Base-by-base conservation (phyloP, 768 basidiomycete genomes). In the Boletus rubescentipes region DNA sequence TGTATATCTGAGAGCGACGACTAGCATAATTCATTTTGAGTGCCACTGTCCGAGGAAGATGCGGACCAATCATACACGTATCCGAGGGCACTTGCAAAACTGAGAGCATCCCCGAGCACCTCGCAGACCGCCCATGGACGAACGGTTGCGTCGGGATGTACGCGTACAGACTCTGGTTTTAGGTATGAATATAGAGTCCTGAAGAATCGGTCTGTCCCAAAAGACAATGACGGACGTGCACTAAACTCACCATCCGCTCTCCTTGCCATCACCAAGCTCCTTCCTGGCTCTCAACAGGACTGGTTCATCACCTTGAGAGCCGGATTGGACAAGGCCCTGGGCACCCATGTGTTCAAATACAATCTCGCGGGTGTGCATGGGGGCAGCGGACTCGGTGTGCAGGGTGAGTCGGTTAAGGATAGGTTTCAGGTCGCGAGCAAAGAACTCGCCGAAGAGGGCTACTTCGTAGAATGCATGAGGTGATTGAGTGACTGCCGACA, bases 71-170 rank as follows among this genome's bases (percentile, higher is more conserved):
- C 84, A 55, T 69, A 89, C 85, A 80, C 69, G 61, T 89, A 93
- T 54, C 91, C 91, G 29, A 93, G 72, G 3, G 88, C 87, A 47
- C 83, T 86, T 14, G 89, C 89, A 66, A 92, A 91, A 64, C 85
- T 84, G 31, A 90, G 70, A 11, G 88, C 89, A 67, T 93, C 89
- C 1, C 91, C 91, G 23, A 82, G 76, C 20, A 93, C 86, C 62
- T 89, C 82, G 55, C 85, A 87, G 31, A 82, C 86, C 14, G 89
- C 85, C 86, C 91, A 92, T 10, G 91, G 89, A 45, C 91, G 79
- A 43, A 93, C 91, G 4, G 91, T 93, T 2, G 90, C 89, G 66
- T 92, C 89, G 10, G 91, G 90, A 61, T 92, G 87, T 15, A 86
- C 85, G 41, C 90, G 82, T 11, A 83, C 84, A n/a, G 87, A 86